Evolutionary conservation across 2,329 filamentous ascomycete species (phyloP).

Genomic region (Cryphonectria parasitica): DNA sequence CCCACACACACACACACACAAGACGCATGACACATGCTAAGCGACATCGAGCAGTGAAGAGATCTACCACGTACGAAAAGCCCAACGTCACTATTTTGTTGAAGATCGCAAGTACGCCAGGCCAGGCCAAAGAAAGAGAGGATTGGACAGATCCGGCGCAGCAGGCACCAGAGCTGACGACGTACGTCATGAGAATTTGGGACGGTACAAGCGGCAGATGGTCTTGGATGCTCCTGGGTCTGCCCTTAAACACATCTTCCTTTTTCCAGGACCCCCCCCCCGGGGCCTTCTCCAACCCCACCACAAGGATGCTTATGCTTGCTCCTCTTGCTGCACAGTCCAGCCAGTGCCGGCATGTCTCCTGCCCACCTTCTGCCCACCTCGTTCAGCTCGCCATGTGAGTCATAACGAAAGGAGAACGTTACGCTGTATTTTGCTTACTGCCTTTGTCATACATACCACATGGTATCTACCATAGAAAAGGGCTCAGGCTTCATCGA

Average conservation of each 20-base stretch:
- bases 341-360: not conserved
- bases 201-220: not conserved
- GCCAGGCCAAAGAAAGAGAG: not conserved
- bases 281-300: not conserved
- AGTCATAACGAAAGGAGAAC: not conserved
- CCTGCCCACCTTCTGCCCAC: not conserved
- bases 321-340: not conserved
- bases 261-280: not conserved
- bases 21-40: not conserved
- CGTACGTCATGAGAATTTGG: not conserved
- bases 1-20: too few species aligned
- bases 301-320: not conserved
- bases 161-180: slow-evolving; percentile 6
- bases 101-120: too few species aligned
- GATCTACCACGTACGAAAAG: too few species aligned
- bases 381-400: not conserved
- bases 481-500: not conserved
- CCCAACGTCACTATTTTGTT: too few species aligned
- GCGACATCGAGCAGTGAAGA: not conserved
- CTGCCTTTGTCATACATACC: not conserved
- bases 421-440: not conserved
- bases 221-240: not conserved
- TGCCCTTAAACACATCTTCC: not conserved
- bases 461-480: too few species aligned
- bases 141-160: not conserved